These are phyloP conservation scores for Helianthus annuus DNA, from an alignment of 129 eudicot genomes.

Conservation along the genomic window DNA sequence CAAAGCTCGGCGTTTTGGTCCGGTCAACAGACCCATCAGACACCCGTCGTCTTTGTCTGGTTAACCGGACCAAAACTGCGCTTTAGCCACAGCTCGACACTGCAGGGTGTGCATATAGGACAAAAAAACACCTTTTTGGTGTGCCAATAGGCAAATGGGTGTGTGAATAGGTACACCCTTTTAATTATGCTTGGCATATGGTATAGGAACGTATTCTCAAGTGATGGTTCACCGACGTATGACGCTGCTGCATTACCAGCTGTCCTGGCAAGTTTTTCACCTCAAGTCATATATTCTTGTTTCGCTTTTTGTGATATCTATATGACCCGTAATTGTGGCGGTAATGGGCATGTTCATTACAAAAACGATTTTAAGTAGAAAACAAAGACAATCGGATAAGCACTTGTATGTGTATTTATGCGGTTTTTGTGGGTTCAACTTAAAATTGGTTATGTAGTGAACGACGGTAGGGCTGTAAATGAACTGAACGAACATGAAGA, in stretches of 20 bases:
- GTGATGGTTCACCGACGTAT: slow-evolving; percentile 56
- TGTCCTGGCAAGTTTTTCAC: slow-evolving; percentile 55
- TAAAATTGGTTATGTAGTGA: not conserved
- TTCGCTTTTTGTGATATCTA: not conserved
- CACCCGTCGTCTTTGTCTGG: too few relatives aligned
- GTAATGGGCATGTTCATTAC: not conserved
- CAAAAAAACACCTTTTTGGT: too few relatives aligned
- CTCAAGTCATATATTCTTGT: not conserved
- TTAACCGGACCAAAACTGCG: too few relatives aligned
- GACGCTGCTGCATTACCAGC: slow-evolving; percentile 58
- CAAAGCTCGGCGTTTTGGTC: too few relatives aligned
- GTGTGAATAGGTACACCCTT: too few relatives aligned
- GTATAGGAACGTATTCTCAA: slow-evolving; percentile 71
- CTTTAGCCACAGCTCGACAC: too few relatives aligned
- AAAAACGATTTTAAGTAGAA: not conserved
- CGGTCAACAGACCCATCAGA: too few relatives aligned
- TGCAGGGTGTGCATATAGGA: too few relatives aligned
- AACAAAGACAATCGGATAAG: not conserved
- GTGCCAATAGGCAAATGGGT: too few relatives aligned
- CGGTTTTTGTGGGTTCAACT: not conserved
- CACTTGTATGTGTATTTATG: not conserved
- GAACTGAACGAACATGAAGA: too few relatives aligned
- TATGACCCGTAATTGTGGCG: not conserved
- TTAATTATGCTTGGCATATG: slow-evolving; percentile 14
- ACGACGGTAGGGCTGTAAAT: not conserved